Evolutionary conservation across 768 basidiomycete genomes (phyloP).

Genomic region (Scleroderma citrinum): DNA sequence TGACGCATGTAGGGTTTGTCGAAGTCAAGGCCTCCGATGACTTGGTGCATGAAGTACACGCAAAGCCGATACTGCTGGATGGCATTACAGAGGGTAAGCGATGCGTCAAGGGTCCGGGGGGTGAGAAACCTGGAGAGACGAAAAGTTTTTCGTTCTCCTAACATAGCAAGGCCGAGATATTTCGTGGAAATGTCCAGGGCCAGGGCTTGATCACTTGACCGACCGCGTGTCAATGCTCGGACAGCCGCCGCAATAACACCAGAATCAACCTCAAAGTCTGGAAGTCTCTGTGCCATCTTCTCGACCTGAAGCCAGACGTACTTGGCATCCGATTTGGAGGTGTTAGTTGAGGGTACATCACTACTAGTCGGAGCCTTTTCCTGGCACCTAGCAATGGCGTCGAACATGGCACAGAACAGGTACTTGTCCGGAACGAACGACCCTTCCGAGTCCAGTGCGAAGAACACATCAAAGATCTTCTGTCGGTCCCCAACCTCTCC

Average conservation of each 20-base stretch:
- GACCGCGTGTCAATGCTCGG: conserved; percentile 50
- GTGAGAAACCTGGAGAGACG: conserved; percentile 38
- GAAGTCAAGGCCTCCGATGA: conserved; percentile 38
- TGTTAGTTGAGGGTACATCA: conserved; percentile 31
- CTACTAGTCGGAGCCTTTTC: conserved; percentile 6
- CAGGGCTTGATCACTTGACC: conserved; percentile 53
- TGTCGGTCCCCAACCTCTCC: conserved; percentile 55
- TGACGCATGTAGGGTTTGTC: conserved; percentile 25
- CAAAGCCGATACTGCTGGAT: conserved; percentile 42
- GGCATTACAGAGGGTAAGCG: conserved; percentile 51
- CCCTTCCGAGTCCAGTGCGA: conserved; percentile 58
- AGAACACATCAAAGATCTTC: conserved; percentile 71
- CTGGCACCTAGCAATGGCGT: conserved; percentile 32
- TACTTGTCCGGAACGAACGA: conserved; percentile 53
- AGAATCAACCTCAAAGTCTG: conserved; percentile 47
- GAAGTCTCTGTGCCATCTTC: conserved; percentile 42
- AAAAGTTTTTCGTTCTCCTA: conserved; percentile 35
- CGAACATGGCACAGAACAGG: conserved; percentile 64
- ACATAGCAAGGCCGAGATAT: conserved; percentile 54
- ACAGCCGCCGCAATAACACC: conserved; percentile 48
- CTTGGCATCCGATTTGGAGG: conserved; percentile 55
- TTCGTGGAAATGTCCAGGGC: conserved; percentile 60
- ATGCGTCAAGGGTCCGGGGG: conserved; percentile 43
- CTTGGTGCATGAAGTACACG: conserved; percentile 53
- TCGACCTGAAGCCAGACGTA: conserved; percentile 65